A percentile compares a stretch with the other conserved stretches of the same genome.
Conservation (phyloP, 2,329 filamentous ascomycete genomes). For the Cytospora mali region DNA sequence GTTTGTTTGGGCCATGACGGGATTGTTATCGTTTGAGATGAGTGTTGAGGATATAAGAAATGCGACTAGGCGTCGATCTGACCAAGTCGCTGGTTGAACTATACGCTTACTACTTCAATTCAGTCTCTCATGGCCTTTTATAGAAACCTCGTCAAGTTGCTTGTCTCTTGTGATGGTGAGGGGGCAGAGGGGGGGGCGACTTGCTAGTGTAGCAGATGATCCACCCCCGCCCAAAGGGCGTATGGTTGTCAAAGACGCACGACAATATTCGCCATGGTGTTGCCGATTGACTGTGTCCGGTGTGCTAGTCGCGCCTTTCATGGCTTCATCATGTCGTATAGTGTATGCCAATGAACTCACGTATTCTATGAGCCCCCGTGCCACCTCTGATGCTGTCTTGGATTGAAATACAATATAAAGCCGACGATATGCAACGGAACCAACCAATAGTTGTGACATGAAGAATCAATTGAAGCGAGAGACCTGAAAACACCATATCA, state of each 20-base stretch:
- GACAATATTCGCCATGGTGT: not conserved
- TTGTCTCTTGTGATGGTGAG: too few species aligned
- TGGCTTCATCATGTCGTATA: not conserved
- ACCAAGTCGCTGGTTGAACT: not conserved
- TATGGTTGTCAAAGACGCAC: constrained; percentile 10
- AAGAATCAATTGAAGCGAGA: constrained; percentile 12
- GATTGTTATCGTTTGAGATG: not conserved
- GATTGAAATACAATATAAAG: too few species aligned
- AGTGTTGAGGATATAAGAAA: not conserved
- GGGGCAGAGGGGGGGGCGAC: not conserved
- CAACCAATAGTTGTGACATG: not conserved
- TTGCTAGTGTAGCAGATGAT: not conserved
- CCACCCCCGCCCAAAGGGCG: too few species aligned
- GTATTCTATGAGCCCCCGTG: not conserved
- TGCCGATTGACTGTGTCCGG: too few species aligned
- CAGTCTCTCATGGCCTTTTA: not conserved
- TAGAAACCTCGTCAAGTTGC: not conserved
- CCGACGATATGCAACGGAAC: not conserved
- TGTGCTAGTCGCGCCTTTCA: not conserved
- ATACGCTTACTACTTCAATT: not conserved
- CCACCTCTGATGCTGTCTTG: too few species aligned
- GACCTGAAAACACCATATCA: constrained; percentile 10
- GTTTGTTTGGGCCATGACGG: constrained; percentile 16
- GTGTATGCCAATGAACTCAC: not conserved
- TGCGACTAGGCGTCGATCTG: not conserved